These are phyloP conservation scores for Pyracantha coccinea DNA, from an alignment of 331 rosid species.

Conservation along the genomic window DNA sequence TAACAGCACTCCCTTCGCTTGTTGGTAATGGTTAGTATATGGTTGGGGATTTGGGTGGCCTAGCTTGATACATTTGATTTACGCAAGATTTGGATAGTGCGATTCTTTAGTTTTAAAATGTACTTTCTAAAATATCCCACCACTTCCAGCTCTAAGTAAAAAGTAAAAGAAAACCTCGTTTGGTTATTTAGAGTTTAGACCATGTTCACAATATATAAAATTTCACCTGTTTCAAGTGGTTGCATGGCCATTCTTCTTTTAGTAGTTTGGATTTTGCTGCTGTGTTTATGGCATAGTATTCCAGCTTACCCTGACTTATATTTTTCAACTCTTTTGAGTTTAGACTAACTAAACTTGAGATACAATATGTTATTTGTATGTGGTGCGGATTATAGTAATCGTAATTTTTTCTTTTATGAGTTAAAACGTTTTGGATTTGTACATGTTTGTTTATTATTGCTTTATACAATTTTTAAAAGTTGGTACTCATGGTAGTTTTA, in stretches of 20 bases:
- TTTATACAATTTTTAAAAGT: neutral
- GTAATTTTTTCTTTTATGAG: neutral
- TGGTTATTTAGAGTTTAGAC: neutral
- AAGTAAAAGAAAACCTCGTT: neutral
- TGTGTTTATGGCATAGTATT: neutral
- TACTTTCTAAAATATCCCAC: neutral
- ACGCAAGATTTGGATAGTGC: neutral
- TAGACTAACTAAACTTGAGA: neutral
- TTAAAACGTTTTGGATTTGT: neutral
- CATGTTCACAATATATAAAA: neutral
- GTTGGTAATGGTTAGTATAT: neutral
- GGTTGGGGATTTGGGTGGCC: neutral
- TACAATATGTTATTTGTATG: neutral
- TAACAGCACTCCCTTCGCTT: neutral
- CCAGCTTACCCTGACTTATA: neutral
- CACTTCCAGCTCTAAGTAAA: neutral
- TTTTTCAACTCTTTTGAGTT: neutral
- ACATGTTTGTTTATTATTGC: neutral
- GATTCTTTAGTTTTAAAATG: neutral
- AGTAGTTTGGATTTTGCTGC: neutral
- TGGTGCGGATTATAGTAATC: neutral
- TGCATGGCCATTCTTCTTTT: neutral
- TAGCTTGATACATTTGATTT: neutral
- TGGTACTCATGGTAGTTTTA: neutral
- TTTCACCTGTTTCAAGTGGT: neutral